These are phyloP conservation scores for Phoma sp. DNA, from an alignment of 2,329 filamentous ascomycete genomes.

Conservation along the genomic window DNA sequence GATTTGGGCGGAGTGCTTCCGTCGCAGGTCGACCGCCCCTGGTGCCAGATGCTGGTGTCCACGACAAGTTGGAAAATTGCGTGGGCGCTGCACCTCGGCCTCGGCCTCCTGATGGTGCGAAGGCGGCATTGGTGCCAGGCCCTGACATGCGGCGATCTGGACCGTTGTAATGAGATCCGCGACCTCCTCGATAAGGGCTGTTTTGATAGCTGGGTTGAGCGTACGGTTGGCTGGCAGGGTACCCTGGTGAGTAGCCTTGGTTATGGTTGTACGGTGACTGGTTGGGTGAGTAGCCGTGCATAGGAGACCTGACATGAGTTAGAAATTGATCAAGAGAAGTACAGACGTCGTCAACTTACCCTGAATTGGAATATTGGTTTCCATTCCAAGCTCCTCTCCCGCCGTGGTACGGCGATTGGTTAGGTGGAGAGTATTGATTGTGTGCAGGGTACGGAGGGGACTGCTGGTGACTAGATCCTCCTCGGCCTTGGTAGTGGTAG, in stretches of 20 bases:
- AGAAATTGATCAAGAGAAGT: slow-evolving; percentile 11
- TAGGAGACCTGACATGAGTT: slow-evolving; percentile 50
- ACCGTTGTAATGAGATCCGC: slow-evolving; percentile 63
- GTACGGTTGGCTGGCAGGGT: slow-evolving; percentile 61
- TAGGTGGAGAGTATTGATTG: slow-evolving; percentile 66
- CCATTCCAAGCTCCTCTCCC: slow-evolving; percentile 62
- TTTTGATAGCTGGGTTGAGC: slow-evolving; percentile 61
- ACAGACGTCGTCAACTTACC: slow-evolving; percentile 51
- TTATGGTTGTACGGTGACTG: slow-evolving; percentile 60
- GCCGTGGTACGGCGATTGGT: slow-evolving; percentile 65
- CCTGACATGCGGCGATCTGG: slow-evolving; percentile 53
- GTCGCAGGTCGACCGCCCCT: slow-evolving; percentile 58
- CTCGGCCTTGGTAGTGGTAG: slow-evolving; percentile 46
- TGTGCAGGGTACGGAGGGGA: slow-evolving; percentile 66
- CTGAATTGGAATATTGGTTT: slow-evolving; percentile 53
- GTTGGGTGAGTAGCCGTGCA: slow-evolving; percentile 63
- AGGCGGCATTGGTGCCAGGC: slow-evolving; percentile 52
- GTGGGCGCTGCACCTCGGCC: slow-evolving; percentile 57
- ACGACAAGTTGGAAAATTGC: slow-evolving; percentile 73
- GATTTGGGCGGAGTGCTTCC: slow-evolving; percentile 44
- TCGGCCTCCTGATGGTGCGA: slow-evolving; percentile 54
- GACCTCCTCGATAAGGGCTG: slow-evolving; percentile 59
- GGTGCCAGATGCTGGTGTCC: slow-evolving; percentile 66
- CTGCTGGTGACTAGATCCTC: slow-evolving; percentile 58
- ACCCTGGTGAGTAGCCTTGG: slow-evolving; percentile 45